phyloP scores from a whole-genome alignment of 257 asterid species.

The Plantago elongata region DNA sequence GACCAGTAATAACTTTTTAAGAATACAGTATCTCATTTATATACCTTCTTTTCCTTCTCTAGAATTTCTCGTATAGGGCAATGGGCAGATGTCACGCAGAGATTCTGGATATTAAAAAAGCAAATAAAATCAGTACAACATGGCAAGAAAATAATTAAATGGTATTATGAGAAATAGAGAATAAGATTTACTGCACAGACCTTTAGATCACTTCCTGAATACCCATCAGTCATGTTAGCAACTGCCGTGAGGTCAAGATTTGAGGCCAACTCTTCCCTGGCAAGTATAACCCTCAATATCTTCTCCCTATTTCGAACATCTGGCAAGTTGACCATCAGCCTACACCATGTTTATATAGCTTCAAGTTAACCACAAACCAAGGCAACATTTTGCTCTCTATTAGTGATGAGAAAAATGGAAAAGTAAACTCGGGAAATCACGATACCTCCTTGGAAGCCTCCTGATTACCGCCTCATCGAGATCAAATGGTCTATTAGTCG shows the following conservation, averaged over 20 bases:
- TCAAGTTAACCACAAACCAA: neutral
- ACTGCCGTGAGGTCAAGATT: conserved; percentile 36
- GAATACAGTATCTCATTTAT: neutral
- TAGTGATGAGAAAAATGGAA: neutral
- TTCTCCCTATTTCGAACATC: conserved; percentile 41
- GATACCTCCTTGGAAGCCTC: conserved; percentile 54
- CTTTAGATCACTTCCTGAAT: conserved; percentile 58
- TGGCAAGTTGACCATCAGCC: conserved; percentile 51
- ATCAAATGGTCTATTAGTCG: conserved; percentile 55
- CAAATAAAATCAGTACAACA: neutral
- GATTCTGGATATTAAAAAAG: conserved; percentile 45
- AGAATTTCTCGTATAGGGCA: conserved; percentile 80
- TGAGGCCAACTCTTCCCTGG: conserved; percentile 40
- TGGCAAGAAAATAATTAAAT: too few relatives aligned
- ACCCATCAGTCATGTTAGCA: conserved; percentile 49
- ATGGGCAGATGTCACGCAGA: conserved; percentile 78
- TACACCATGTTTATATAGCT: conserved; percentile 19
- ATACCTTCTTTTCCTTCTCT: conserved; percentile 82
- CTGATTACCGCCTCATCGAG: conserved; percentile 58
- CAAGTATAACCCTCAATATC: conserved; percentile 39
- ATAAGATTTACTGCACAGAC: conserved; percentile 20
- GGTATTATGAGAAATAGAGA: neutral
- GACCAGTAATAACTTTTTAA: neutral
- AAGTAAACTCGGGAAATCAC: neutral
- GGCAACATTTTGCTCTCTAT: neutral